Evolutionary conservation across 2,329 filamentous ascomycete genomes (phyloP), one percentile per base, ranked within the genome.

Genomic region (Aspergillus sp.): DNA sequence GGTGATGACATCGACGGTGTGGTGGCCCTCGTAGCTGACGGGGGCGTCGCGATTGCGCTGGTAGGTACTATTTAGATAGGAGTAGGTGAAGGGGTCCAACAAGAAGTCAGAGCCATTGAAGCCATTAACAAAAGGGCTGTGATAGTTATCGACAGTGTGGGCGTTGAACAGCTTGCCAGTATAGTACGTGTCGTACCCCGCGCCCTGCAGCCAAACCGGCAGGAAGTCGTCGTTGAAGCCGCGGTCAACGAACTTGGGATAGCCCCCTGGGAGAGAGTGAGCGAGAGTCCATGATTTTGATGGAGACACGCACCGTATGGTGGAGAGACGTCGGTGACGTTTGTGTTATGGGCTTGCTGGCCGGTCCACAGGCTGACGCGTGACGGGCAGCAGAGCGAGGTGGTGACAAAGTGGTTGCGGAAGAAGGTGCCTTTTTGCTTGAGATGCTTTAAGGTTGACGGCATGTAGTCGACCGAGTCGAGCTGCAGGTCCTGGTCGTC

Each of bases 131-230:
- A 74, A 79, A 0, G 86, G 82, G 4, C 77, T 75, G 66, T 87
- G 74, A 67, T 89, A 90, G 58, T 88, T 90, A 0, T 78, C 66
- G 2, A 83, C 76, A 0, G 77, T 83, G 52, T 90, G 86, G 0
- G 81, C 78, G 62, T 91, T 91, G 74, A 88, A 87, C 4, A 90
- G 76, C 67, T 91, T 91, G 14, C 73, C 89, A 0, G 84, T 84
- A 64, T 90, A 91, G 66, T 89, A 90, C 0, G 88, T 61, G 55
- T 84, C 83, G 67, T 90, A 90, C 0, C 87, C 87, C 0, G 82
- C 84, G 4, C 82, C 70, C 62, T 90, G 86, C n/a, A 91, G 73
- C 87, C 88, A 91, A 0, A 90, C 69, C 0, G 88, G 88, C 0
- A 91, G 79, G 59, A 88, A 90, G 37, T 87, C 82, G 1, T 86